These are phyloP conservation scores for Hanseniaspora nectarophila DNA, from an alignment of 805 yeast species.

Conservation along the genomic window DNA sequence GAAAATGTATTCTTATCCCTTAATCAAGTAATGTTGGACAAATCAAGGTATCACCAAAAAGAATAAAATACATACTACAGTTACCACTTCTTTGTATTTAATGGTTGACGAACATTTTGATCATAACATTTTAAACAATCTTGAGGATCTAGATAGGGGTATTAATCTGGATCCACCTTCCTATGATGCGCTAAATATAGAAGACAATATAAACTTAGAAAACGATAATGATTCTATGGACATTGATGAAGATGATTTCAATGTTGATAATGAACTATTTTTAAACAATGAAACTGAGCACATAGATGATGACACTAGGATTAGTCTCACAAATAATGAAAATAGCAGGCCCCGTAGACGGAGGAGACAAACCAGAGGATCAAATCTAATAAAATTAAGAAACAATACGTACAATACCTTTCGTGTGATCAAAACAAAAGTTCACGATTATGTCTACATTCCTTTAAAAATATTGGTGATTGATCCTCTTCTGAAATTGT, in stretches of 20 bases:
- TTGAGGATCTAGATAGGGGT: constrained; percentile 9
- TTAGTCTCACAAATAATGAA: constrained; percentile 19
- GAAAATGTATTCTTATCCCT: too few relatives aligned
- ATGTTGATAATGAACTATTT: constrained; percentile 5
- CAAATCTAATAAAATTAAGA: not conserved
- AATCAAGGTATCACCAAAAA: too few relatives aligned
- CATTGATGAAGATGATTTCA: not conserved
- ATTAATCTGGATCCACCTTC: constrained; percentile 12
- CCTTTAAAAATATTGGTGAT: constrained; percentile 34
- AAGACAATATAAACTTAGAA: not conserved
- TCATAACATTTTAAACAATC: not conserved
- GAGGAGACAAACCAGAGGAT: not conserved
- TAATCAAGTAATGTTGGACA: too few relatives aligned
- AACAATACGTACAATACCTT: constrained; percentile 2
- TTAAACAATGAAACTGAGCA: not conserved
- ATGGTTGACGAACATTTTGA: not conserved
- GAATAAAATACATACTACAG: not conserved
- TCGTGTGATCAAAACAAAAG: constrained; percentile 18
- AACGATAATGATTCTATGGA: not conserved
- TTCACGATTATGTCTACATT: constrained; percentile 26
- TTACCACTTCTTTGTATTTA: too few relatives aligned
- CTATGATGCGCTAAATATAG: not conserved
- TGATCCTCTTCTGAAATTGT: constrained; percentile 38
- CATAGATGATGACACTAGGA: constrained; percentile 21
- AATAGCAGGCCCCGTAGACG: constrained; percentile 17